A percentile compares a stretch with the other conserved stretches of the same genome.
Evolutionary conservation across 2,329 filamentous ascomycete genomes (phyloP).

Genomic region (Torrubiellomyces zombiae): DNA sequence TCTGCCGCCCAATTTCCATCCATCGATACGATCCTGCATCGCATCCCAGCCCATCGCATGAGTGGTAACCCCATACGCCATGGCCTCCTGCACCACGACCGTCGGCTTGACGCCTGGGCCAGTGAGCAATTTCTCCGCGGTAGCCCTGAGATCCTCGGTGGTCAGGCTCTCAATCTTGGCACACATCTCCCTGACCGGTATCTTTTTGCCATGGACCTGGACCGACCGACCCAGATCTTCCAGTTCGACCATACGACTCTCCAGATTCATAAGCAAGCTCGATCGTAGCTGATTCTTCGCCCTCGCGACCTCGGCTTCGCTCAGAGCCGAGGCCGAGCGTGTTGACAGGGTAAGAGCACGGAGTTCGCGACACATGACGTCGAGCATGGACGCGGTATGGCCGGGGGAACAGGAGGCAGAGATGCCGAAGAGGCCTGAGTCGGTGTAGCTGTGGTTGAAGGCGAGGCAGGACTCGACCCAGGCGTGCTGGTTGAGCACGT

Average conservation of each 20-base stretch:
- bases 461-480: conserved; percentile 94
- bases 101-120: conserved; percentile 70
- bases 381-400: conserved; percentile 68
- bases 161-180: conserved; percentile 67
- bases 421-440: conserved; percentile 91
- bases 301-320: conserved; percentile 63
- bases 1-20: conserved; percentile 62
- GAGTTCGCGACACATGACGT: conserved; percentile 88
- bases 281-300: conserved; percentile 95
- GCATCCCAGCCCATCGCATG: conserved; percentile 68
- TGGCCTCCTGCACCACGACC: conserved; percentile 84
- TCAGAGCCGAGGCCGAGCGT: conserved; percentile 57
- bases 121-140: conserved; percentile 62
- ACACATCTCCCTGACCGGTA: conserved; percentile 90
- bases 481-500: conserved; percentile 90
- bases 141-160: conserved; percentile 62
- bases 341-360: conserved; percentile 58
- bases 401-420: conserved; percentile 69
- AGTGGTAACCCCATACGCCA: conserved; percentile 51
- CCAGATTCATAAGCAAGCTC: conserved; percentile 88
- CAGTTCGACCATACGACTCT: conserved; percentile 91
- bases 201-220: conserved; percentile 87
- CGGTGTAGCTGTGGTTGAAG: conserved; percentile 96
- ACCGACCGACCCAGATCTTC: conserved; percentile 91
- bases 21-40: conserved; percentile 71